Percentiles rank a stretch among this genome's conserved stretches.
Conservation (phyloP, 2,329 filamentous ascomycete genomes). For the Waltergamsia citrina region DNA sequence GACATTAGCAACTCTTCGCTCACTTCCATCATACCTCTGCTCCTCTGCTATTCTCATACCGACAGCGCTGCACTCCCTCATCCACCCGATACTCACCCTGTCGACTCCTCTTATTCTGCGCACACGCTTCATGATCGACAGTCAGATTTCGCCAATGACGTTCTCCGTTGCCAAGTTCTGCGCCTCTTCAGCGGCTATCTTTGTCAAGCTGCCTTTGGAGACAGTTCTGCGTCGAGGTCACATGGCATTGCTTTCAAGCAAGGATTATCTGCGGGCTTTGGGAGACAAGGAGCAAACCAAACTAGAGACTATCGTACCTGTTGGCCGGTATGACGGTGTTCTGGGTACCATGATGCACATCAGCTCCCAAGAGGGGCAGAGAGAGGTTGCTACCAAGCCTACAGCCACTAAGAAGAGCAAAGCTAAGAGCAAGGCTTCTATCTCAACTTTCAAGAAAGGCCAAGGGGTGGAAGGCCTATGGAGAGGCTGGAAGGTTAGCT, state of each 20-base stretch:
- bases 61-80: constrained; percentile 76
- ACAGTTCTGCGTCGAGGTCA: constrained; percentile 87
- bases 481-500: constrained; percentile 68
- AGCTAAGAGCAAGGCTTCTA: constrained; percentile 15
- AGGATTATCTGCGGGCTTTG: constrained; percentile 39
- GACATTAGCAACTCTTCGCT: constrained; percentile 67
- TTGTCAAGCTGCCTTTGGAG: constrained; percentile 82
- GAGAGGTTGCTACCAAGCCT: constrained; percentile 27
- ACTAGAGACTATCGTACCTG: constrained; percentile 67
- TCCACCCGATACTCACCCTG: constrained; percentile 75
- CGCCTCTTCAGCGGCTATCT: constrained; percentile 69
- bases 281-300: constrained; percentile 24
- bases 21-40: constrained; percentile 69
- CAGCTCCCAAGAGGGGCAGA: constrained; percentile 68
- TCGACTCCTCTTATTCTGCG: constrained; percentile 80
- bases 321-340: constrained; percentile 76
- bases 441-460: constrained; percentile 39
- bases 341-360: constrained; percentile 89
- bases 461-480: constrained; percentile 62
- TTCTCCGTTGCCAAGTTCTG: constrained; percentile 80
- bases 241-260: constrained; percentile 57
- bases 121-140: constrained; percentile 76
- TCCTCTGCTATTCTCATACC: constrained; percentile 63
- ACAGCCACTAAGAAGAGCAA: constrained; percentile 14
- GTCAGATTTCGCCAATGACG: constrained; percentile 66